Conservation (phyloP, 1,284 basidiomycete genomes). For the Schizopora paradoxa region DNA sequence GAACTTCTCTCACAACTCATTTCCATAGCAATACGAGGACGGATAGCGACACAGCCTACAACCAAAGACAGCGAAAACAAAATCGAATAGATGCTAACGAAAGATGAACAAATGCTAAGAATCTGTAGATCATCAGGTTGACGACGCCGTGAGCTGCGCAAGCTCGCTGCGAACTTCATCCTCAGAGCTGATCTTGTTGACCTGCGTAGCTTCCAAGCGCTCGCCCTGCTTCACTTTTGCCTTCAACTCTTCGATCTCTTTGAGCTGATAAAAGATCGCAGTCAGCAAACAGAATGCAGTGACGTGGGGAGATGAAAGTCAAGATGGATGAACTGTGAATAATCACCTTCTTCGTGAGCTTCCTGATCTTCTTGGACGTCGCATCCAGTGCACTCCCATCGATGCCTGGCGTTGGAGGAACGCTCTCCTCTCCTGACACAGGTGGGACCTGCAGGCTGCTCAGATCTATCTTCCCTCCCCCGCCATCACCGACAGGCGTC, state of each 20-base stretch:
- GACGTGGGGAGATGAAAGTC: not conserved
- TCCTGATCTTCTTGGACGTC: constrained; percentile 85
- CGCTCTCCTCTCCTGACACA: constrained; percentile 29
- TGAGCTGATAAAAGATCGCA: constrained; percentile 51
- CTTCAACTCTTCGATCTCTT: constrained; percentile 94
- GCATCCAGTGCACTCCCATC: constrained; percentile 67
- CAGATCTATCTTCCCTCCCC: constrained; percentile 27
- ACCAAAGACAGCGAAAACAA: constrained; percentile 7
- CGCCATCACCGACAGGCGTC: constrained; percentile 21
- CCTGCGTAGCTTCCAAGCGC: constrained; percentile 85
- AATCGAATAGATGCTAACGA: no score
- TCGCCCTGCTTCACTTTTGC: constrained; percentile 85
- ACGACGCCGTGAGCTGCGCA: constrained; percentile 34
- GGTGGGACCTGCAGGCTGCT: constrained; percentile 22
- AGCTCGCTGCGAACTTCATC: constrained; percentile 80
- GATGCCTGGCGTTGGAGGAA: constrained; percentile 52
- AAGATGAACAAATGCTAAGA: no score
- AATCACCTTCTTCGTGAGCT: constrained; percentile 88
- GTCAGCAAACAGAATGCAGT: constrained; percentile 15
- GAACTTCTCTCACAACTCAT: no score
- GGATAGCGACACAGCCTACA: no score
- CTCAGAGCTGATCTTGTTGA: constrained; percentile 93
- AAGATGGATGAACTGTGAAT: constrained; percentile 9
- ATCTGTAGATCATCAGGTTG: no score
- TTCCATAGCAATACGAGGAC: no score